A percentile compares a stretch with the other conserved stretches of the same genome.
Evolutionary conservation across 495 filamentous ascomycete genomes (phyloP).

Genomic region (Cenococcum geophilum): DNA sequence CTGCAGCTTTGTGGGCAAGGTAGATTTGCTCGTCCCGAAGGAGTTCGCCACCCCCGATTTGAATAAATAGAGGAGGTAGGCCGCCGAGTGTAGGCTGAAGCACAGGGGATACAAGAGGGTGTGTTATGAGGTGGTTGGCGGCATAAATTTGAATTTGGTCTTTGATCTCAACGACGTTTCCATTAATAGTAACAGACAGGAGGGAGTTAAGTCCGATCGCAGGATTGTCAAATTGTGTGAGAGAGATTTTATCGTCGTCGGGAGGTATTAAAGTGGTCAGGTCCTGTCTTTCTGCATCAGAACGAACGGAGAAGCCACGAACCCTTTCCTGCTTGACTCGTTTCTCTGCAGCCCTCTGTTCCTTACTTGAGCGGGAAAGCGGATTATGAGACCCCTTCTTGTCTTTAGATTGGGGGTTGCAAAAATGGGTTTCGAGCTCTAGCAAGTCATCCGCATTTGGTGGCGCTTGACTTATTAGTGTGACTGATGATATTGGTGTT

Average conservation of each 20-base stretch:
- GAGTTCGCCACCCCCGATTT: slow-evolving; percentile 81
- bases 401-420: slow-evolving; percentile 9
- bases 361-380: slow-evolving; percentile 37
- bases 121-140: slow-evolving; percentile 75
- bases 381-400: slow-evolving; percentile 27
- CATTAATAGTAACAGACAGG: slow-evolving; percentile 63
- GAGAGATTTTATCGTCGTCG: slow-evolving; percentile 7
- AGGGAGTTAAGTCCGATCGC: slow-evolving; percentile 23
- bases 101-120: slow-evolving; percentile 84
- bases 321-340: slow-evolving; percentile 25
- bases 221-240: slow-evolving; percentile 9
- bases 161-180: slow-evolving; percentile 62
- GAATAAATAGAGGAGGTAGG: slow-evolving; percentile 76
- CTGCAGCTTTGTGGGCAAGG: slow-evolving; percentile 85
- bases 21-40: slow-evolving; percentile 93
- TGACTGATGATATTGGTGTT: not conserved
- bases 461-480: slow-evolving; percentile 46
- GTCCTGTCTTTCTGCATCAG: slow-evolving; percentile 7
- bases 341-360: slow-evolving; percentile 36
- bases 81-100: slow-evolving; percentile 83
- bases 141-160: slow-evolving; percentile 96
- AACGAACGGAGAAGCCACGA: slow-evolving; percentile 25
- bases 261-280: slow-evolving; percentile 7
- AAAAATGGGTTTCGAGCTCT: slow-evolving; percentile 25
- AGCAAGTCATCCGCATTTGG: slow-evolving; percentile 66